Base-by-base conservation (phyloP, 768 basidiomycete species). In the Artomyces pyxidatus region DNA sequence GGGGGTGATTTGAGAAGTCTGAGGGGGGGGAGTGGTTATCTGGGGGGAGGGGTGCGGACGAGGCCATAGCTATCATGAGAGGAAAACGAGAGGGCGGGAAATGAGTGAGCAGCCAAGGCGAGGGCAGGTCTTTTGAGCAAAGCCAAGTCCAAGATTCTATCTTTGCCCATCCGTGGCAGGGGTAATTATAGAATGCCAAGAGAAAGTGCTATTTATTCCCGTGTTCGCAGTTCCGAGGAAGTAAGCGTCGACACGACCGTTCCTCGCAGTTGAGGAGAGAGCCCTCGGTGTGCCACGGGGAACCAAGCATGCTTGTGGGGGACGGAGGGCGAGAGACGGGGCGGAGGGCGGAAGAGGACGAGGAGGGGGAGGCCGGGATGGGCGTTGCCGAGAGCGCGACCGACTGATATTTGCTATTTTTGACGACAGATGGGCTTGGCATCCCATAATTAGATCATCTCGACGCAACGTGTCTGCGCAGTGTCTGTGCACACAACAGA, bases 171-270 rank as follows among this genome's bases (percentile, higher is more conserved):
- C 46, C 46, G 38, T 54, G 49, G 53, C 30, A 52, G 16, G 44
- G 44, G 48, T 54, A 56, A 54, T 50, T 54, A 37, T 56, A 56
- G 55, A 54, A 56, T 40, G 55, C 55, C 55, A 56, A 56, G 55
- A 49, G 49, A 50, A 54, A 25, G 49, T 38, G 38, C 55, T 56
- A 56, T 56, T 56, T 54, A 29, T 56, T 49, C 23, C 5, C 17
- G 17, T 17, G 3, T 46, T 40, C 38, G 45, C 32, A 17, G 16
- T 39, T 27, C 35, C 32, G 32, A n/a, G 7, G 5, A 35, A 17
- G 2, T 17, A 4, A 2, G 32, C 32, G 32, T 35, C n/a, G n/a
- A n/a, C n/a, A n/a, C n/a, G n/a, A n/a, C n/a, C n/a, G n/a, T n/a
- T n/a, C n/a, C n/a, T n/a, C n/a, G n/a, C n/a, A n/a, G n/a, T n/a